Percentiles rank a stretch among this genome's conserved stretches.
These are phyloP conservation scores for Phytopythium sindhum DNA, from an alignment of 352 stramenopile species.

Conservation along the genomic window DNA sequence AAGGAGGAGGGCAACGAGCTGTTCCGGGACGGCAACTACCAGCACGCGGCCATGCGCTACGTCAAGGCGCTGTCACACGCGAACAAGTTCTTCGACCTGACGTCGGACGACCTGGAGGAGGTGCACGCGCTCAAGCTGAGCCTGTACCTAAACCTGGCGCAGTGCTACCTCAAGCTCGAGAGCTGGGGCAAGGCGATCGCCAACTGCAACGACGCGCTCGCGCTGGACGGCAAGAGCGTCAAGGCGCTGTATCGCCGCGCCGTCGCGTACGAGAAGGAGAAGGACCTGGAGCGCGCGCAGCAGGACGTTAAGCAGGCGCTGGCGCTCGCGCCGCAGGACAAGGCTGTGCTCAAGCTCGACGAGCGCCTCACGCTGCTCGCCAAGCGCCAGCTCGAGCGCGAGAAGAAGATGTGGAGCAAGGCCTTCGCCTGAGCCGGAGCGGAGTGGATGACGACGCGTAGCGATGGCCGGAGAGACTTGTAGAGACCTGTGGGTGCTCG, in stretches of 20 bases:
- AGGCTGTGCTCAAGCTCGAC: conserved; percentile 69
- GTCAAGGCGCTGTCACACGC: conserved; percentile 89
- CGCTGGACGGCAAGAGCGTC: conserved; percentile 63
- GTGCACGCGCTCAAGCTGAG: conserved; percentile 89
- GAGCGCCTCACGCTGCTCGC: conserved; percentile 64
- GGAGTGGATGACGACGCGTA: not conserved
- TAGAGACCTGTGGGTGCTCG: not conserved
- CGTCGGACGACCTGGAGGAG: conserved; percentile 72
- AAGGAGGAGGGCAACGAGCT: conserved; percentile 95
- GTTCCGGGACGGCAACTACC: conserved; percentile 90
- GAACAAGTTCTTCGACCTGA: conserved; percentile 93
- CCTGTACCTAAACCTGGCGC: conserved; percentile 90
- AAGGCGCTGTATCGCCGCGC: conserved; percentile 89
- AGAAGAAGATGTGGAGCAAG: conserved; percentile 91
- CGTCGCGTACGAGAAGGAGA: conserved; percentile 84
- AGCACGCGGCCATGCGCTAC: conserved; percentile 86
- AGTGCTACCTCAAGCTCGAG: conserved; percentile 94
- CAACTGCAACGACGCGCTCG: conserved; percentile 85
- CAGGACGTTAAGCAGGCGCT: conserved; percentile 60
- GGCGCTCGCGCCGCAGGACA: conserved; percentile 64
- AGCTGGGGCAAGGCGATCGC: conserved; percentile 77
- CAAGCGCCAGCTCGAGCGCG: conserved; percentile 80
- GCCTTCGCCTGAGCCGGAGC: conserved; percentile 55
- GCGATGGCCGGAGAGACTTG: not conserved
- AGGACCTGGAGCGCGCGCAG: conserved; percentile 73